Percentiles rank a stretch among this genome's conserved stretches.
These are phyloP conservation scores for Golubevia sp. DNA, from an alignment of 1,284 basidiomycete species.

Conservation along the genomic window DNA sequence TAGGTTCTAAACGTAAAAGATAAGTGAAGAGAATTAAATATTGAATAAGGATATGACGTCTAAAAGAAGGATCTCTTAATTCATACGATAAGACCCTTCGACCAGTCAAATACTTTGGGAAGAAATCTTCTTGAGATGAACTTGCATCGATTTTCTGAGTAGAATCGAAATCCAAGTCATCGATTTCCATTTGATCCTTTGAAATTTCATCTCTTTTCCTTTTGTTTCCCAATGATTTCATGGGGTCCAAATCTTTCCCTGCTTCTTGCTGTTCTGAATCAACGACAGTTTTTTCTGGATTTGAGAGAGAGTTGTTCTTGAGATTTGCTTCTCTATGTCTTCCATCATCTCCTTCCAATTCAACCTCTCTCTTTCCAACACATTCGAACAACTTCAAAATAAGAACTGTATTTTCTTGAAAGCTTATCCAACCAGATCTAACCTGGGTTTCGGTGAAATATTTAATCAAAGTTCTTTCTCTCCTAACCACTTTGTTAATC, in stretches of 20 bases:
- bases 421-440: too few relatives aligned
- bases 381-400: slow-evolving; percentile 38
- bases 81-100: slow-evolving; percentile 49
- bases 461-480: too few relatives aligned
- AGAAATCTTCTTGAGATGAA: slow-evolving; percentile 19
- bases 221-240: not conserved
- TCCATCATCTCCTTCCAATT: slow-evolving; percentile 21
- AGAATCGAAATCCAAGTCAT: not conserved
- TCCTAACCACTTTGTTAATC: slow-evolving; percentile 14
- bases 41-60: slow-evolving; percentile 51
- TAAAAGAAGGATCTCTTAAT: slow-evolving; percentile 40
- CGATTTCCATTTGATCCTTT: not conserved
- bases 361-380: slow-evolving; percentile 29
- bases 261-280: too few relatives aligned
- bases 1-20: slow-evolving; percentile 40
- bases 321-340: too few relatives aligned
- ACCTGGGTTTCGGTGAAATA: too few relatives aligned
- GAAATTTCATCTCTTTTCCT: not conserved
- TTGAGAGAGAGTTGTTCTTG: too few relatives aligned
- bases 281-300: too few relatives aligned
- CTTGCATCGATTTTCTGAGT: not conserved
- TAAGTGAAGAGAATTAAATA: slow-evolving; percentile 55
- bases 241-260: too few relatives aligned
- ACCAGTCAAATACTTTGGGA: slow-evolving; percentile 46
- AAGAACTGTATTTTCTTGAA: not conserved